These are phyloP conservation scores for Amphicarpaea edgeworthii DNA, from an alignment of 306 rosid species.

Conservation along the genomic window DNA sequence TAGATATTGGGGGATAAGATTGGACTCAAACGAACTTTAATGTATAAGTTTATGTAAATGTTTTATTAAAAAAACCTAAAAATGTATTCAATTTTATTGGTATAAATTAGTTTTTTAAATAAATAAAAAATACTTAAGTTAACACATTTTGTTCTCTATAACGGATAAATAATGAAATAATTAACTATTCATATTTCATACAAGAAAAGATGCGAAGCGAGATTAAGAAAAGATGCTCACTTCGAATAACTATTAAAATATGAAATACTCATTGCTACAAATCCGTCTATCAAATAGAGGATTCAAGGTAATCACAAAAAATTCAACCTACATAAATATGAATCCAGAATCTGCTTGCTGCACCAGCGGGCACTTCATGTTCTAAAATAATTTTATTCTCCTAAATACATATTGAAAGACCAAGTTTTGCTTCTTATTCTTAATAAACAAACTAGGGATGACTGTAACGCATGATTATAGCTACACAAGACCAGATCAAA, in stretches of 20 bases:
- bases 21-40: no score
- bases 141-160: no score
- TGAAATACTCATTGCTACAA: constrained; percentile 28
- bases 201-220: no score
- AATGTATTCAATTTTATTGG: no score
- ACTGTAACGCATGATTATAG: constrained; percentile 49
- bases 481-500: constrained; percentile 56
- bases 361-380: constrained; percentile 44
- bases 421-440: constrained; percentile 57
- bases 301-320: constrained; percentile 15
- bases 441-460: constrained; percentile 42
- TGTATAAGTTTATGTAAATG: no score
- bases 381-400: constrained; percentile 53
- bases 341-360: constrained; percentile 40
- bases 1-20: no score
- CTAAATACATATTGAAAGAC: constrained; percentile 55
- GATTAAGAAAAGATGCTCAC: no score
- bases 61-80: no score
- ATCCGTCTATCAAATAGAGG: constrained; percentile 40
- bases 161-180: no score
- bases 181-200: no score
- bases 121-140: no score
- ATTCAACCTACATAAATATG: constrained; percentile 28
- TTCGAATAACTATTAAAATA: constrained; percentile 33
- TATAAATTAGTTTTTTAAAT: no score